Evolutionary conservation across 2,329 filamentous ascomycete genomes (phyloP).

Genomic region (Escovopsis sp.): DNA sequence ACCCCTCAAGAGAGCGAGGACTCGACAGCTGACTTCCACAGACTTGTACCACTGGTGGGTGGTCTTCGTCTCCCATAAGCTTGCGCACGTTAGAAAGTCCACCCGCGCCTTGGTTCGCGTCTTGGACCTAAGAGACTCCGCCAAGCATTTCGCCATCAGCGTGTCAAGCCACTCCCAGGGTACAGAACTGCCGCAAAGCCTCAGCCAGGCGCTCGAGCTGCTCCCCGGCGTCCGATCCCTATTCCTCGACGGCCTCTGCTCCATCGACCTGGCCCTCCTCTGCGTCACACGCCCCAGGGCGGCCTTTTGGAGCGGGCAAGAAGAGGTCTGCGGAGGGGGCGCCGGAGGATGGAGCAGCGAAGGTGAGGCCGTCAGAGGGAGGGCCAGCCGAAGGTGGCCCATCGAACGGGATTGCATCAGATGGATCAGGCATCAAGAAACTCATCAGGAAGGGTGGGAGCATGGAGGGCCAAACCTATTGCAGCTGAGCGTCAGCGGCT

Average conservation of each 20-base stretch:
- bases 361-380: too few relatives aligned
- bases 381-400: too few relatives aligned
- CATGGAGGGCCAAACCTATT: conserved; percentile 9
- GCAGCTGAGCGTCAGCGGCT: conserved; percentile 31
- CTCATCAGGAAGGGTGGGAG: conserved; percentile 1
- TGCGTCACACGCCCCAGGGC: too few relatives aligned
- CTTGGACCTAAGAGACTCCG: conserved; percentile 32
- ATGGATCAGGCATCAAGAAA: too few relatives aligned
- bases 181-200: conserved; percentile 21
- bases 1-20: neutral
- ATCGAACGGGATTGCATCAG: too few relatives aligned
- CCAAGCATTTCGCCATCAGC: conserved; percentile 23
- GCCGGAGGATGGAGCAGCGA: too few relatives aligned
- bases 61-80: conserved; percentile 27
- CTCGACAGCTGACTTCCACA: conserved; percentile 11
- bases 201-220: conserved; percentile 21
- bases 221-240: conserved; percentile 32
- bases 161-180: conserved; percentile 5
- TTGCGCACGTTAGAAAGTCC: conserved; percentile 16
- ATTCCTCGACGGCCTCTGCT: conserved; percentile 30
- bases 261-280: conserved; percentile 27
- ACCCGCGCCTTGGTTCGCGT: conserved; percentile 30
- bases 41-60: conserved; percentile 36
- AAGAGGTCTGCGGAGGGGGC: too few relatives aligned
- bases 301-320: too few relatives aligned